Percentiles rank a stretch among this genome's conserved stretches.
These are phyloP conservation scores for Monoraphidium neglectum DNA, from an alignment of 139 green algal species.

Conservation along the genomic window DNA sequence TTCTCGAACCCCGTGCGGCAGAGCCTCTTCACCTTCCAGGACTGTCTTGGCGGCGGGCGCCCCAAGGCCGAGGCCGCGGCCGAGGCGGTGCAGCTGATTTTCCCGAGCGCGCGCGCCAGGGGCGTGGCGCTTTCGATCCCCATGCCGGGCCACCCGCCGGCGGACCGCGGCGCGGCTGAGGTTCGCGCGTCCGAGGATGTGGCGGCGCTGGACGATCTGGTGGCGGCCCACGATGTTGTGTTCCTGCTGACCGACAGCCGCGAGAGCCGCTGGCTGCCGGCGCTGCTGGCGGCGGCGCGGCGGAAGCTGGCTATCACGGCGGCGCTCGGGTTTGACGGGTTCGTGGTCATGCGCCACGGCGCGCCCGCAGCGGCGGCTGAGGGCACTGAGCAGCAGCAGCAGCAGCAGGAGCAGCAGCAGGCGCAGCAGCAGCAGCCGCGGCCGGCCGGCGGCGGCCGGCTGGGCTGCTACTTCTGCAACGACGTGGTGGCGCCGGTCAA, in stretches of 20 bases:
- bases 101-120: constrained; percentile 55
- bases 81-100: constrained; percentile 70
- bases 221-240: constrained; percentile 80
- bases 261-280: constrained; percentile 93
- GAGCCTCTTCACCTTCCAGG: constrained; percentile 87
- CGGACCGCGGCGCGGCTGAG: constrained; percentile 34
- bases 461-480: constrained; percentile 99
- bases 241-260: constrained; percentile 97
- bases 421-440: not conserved
- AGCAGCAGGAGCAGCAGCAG: not conserved
- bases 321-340: constrained; percentile 94
- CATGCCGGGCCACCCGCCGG: constrained; percentile 90
- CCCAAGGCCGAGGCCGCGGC: constrained; percentile 91
- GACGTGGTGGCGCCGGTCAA: constrained; percentile 94
- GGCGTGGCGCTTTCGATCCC: constrained; percentile 75
- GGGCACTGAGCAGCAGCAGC: not conserved
- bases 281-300: constrained; percentile 71
- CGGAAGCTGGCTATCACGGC: constrained; percentile 86
- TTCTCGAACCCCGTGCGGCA: constrained; percentile 94
- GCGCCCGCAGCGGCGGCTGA: constrained; percentile 4
- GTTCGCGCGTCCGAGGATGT: not conserved
- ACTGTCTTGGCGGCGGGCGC: constrained; percentile 81
- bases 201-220: constrained; percentile 62
- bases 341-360: constrained; percentile 75
- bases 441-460: constrained; percentile 28